A percentile compares a stretch with the other conserved stretches of the same genome.
Conservation (phyloP, 228 moss, liverwort and hornwort genomes). For the Sphagnum fallax region DNA sequence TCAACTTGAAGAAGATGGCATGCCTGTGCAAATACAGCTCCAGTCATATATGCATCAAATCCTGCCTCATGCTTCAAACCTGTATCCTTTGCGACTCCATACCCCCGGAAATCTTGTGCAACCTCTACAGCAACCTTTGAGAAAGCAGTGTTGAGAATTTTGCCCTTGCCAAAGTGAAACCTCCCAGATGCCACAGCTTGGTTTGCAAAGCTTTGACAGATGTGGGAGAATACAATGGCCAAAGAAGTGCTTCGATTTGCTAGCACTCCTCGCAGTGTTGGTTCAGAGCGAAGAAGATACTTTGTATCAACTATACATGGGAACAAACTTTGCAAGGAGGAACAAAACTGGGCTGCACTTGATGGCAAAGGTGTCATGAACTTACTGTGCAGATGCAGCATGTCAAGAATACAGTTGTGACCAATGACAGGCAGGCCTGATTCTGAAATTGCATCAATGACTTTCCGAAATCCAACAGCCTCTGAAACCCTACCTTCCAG, state of each 20-base stretch:
- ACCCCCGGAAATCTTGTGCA: conserved; percentile 60
- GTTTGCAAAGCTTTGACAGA: conserved; percentile 77
- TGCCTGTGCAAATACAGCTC: conserved; percentile 80
- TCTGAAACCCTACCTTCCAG: conserved; percentile 48
- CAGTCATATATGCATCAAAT: conserved; percentile 95
- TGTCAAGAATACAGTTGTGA: conserved; percentile 84
- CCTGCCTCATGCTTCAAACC: conserved; percentile 87
- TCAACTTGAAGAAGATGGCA: conserved; percentile 73
- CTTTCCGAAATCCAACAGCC: conserved; percentile 81
- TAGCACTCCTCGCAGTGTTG: conserved; percentile 57
- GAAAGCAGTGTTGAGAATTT: conserved; percentile 44
- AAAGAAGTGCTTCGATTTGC: conserved; percentile 68
- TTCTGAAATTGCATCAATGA: conserved; percentile 62
- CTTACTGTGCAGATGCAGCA: conserved; percentile 70
- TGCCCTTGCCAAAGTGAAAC: conserved; percentile 68
- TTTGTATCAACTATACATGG: conserved; percentile 85
- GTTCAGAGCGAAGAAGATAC: conserved; percentile 71
- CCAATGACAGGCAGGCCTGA: conserved; percentile 61
- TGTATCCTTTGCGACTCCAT: conserved; percentile 57
- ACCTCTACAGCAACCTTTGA: conserved; percentile 75
- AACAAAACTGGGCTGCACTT: conserved; percentile 41
- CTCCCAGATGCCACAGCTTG: conserved; percentile 55
- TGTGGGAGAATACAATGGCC: conserved; percentile 73
- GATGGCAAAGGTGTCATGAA: conserved; percentile 64
- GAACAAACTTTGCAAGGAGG: conserved; percentile 48